phyloP scores from a whole-genome alignment of 257 asterid genomes.

The Nicotiana tabacum region DNA sequence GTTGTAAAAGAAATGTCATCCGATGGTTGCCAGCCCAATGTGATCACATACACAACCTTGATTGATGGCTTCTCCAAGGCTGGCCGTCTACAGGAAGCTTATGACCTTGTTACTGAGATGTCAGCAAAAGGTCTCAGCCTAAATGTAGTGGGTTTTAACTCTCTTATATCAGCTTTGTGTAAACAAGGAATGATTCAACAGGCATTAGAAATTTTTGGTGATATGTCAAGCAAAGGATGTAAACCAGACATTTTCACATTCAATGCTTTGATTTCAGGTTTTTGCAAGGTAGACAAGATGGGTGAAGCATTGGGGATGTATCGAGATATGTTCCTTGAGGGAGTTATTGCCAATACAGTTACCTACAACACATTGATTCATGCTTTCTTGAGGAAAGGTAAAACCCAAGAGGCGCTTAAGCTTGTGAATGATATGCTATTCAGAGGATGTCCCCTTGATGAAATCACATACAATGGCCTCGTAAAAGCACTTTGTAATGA shows the following conservation, averaged over 20 bases:
- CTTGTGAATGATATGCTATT: constrained; percentile 80
- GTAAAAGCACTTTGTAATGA: constrained; percentile 73
- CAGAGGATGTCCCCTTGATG: constrained; percentile 63
- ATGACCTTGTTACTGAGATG: constrained; percentile 54
- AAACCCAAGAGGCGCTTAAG: constrained; percentile 53
- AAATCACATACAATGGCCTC: constrained; percentile 67
- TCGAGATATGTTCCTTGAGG: constrained; percentile 67
- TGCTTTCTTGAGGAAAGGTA: constrained; percentile 48
- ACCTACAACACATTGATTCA: constrained; percentile 79
- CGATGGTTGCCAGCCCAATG: constrained; percentile 52
- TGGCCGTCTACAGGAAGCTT: constrained; percentile 64
- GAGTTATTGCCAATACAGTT: constrained; percentile 75
- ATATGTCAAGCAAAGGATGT: constrained; percentile 55
- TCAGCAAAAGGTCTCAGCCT: constrained; percentile 45
- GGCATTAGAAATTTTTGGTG: constrained; percentile 42
- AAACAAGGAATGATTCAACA: constrained; percentile 51
- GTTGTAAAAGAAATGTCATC: constrained; percentile 45
- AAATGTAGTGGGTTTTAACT: constrained; percentile 74
- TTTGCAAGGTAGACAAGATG: constrained; percentile 48
- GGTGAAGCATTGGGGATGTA: constrained; percentile 62
- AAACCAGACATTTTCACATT: constrained; percentile 64
- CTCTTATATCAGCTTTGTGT: constrained; percentile 71
- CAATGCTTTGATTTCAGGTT: constrained; percentile 71
- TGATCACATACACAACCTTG: constrained; percentile 68
- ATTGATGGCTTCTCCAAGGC: constrained; percentile 66